Base-by-base conservation (phyloP, 495 filamentous ascomycete species). In the Trichoderma virens region DNA sequence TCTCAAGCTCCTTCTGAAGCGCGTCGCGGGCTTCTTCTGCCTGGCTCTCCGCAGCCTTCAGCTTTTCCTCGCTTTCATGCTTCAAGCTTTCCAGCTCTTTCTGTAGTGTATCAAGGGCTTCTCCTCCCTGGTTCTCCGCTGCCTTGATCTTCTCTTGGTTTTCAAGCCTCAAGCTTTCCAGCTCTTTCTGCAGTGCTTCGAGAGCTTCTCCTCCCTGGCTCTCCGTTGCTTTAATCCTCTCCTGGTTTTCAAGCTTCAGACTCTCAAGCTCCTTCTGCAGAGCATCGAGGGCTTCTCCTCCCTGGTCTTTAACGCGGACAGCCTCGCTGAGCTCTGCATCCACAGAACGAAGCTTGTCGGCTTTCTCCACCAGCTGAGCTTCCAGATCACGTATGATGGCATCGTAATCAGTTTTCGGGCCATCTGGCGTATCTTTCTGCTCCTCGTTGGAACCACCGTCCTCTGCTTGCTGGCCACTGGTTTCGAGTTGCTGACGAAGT, bases 401-500 rank as follows among this genome's bases (percentile, higher is more conserved):
- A 30, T 56, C 51, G 51, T 56, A 30, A 30, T 56, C 25, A 28
- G 51, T 18, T 14, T 56, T 56, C 25, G 23, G 51, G 51, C 25
- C 25, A 16, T 27, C 51, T 30, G 51, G 51, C 51, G 25, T 6
- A 27, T 16, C 64, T 16, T 69, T 64, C 8, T 63, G 34, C 16
- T 34, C 61, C 14, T 71, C 64, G 14, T 66, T 65, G 25, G 65
- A 67, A 18, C 66, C 67, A 25, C 65, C 67, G 18, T 71, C 74
- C 5, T 71, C 63, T 34, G 68, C 63, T 32, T 72, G 72, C 70
- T 78, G 76, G 28, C 75, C 71, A 35, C 71, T 71, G 8, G 1
- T 8, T 11, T 56, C 51, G 9, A 56, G 23, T 28, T 56, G 23
- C 25, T 56, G 51, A 9, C 51, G 51, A 56, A 82, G 73, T 62